Evolutionary conservation across 2,329 filamentous ascomycete species (phyloP), one percentile per base, ranked within the genome.

Genomic region (Colletotrichum sublineola): DNA sequence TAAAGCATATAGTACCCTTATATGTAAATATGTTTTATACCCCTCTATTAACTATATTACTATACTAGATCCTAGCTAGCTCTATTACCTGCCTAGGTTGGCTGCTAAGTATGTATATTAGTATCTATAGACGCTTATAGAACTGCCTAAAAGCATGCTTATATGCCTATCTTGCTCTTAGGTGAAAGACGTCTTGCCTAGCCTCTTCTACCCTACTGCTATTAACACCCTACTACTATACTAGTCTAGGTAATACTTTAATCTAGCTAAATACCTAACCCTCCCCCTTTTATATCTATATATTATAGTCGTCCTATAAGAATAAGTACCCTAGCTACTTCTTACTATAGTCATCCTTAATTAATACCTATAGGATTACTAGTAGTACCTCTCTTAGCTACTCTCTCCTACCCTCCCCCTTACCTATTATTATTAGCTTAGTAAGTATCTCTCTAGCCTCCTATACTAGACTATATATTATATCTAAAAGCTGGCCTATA

Each of bases 401-500:
- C 42, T 46, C 18, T 18, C 40, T 18, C 6, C 14, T 44, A 7
- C 40, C 14, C 7, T 2, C 3, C 14, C 42, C 18, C 2, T 9
- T 7, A 11, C 58, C 56, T 20, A 46, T 20, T 46, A 46, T 46
- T 46, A 46, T 46, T 46, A 46, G 42, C 42, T 46, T 46, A 20
- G 15, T 46, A 46, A 46, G 42, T 18, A 46, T 9, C 42, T 46
- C 18, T 7, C 5, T 46, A 46, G 42, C 42, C 42, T 46, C 6
- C 8, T 46, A 46, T 20, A 46, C 56, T 9, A 66, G 60, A 18
- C 38, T 29, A 11, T 71, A 20, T 14, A 71, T 50, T n/a, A 50
- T 61, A 5, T 67, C 18, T 1, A 18, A 53, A 15, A 68, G 48
- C 38, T 62, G 3, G 11, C 18, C n/a, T 24, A 63, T 63, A 1